Evolutionary conservation across 2,329 filamentous ascomycete species (phyloP).

Genomic region (Cercospora zeina): DNA sequence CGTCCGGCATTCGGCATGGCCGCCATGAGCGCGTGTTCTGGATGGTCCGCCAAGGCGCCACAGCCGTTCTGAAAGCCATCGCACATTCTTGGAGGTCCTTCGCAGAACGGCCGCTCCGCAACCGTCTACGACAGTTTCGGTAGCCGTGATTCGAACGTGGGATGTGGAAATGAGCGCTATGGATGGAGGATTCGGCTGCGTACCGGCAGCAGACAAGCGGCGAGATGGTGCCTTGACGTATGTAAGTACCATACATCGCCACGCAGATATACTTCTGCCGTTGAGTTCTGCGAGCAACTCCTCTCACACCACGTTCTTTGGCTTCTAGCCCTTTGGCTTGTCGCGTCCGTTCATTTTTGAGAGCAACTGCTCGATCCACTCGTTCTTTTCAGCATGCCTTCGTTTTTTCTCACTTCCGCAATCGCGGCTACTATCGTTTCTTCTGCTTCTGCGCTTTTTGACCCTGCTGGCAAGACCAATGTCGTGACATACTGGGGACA

Average conservation of each 20-base stretch:
- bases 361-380: not conserved
- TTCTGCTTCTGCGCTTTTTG: conserved; percentile 45
- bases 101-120: not conserved
- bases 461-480: conserved; percentile 49
- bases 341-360: conserved; percentile 23
- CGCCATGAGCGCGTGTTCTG: not conserved
- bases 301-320: not conserved
- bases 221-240: not conserved
- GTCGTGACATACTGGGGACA: conserved; percentile 60
- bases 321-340: conserved; percentile 17
- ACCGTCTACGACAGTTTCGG: not conserved
- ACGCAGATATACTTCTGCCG: not conserved
- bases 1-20: conserved; percentile 6
- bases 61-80: conserved; percentile 5
- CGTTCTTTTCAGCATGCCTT: conserved; percentile 17
- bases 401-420: conserved; percentile 8
- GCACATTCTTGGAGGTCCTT: conserved; percentile 2
- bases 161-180: conserved; percentile 16
- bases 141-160: not conserved
- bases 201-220: conserved; percentile 1
- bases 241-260: not conserved
- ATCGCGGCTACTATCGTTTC: conserved; percentile 27
- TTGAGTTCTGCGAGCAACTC: not conserved
- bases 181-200: conserved; percentile 5
- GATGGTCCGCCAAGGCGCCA: not conserved